phyloP scores from a whole-genome alignment of 2,329 filamentous ascomycete species.

The Fusarium citri region DNA sequence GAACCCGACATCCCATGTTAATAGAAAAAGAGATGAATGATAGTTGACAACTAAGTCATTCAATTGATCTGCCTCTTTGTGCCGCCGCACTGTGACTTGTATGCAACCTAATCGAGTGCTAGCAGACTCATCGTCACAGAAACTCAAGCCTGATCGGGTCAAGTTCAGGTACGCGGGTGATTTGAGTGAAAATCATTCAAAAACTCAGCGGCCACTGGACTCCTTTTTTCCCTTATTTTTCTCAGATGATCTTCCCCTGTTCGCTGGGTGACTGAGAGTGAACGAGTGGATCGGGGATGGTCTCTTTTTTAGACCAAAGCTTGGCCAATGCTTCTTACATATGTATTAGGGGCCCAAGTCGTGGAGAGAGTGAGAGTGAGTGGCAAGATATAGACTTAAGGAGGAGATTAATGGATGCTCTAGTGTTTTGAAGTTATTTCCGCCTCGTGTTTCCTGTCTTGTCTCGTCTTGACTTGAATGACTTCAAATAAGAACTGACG shows the following conservation, averaged over 20 bases:
- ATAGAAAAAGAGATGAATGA: conserved; percentile 3
- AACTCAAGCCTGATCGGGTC: conserved; percentile 39
- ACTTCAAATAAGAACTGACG: neutral
- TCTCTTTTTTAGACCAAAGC: conserved; percentile 43
- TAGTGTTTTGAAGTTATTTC: conserved; percentile 14
- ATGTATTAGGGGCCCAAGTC: conserved; percentile 30
- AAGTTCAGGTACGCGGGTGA: conserved; percentile 38
- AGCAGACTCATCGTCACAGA: conserved; percentile 23
- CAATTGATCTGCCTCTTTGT: neutral
- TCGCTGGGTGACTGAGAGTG: neutral
- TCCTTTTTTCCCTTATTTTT: conserved; percentile 7
- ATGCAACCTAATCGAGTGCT: conserved; percentile 11
- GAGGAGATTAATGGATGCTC: conserved; percentile 6
- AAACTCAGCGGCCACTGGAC: conserved; percentile 8
- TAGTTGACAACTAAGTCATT: neutral
- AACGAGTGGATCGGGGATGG: conserved; percentile 16
- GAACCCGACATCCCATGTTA: conserved; percentile 11
- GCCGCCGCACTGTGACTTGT: conserved; percentile 27
- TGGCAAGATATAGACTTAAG: neutral
- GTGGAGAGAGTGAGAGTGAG: neutral
- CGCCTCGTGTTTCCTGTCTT: conserved; percentile 6
- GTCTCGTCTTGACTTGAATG: neutral
- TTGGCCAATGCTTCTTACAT: conserved; percentile 37
- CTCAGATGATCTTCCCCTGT: conserved; percentile 8
- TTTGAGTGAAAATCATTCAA: conserved; percentile 34